Evolutionary conservation across 768 basidiomycete genomes (phyloP), one percentile per base, ranked within the genome.

Genomic region (Saitozyma sp.): DNA sequence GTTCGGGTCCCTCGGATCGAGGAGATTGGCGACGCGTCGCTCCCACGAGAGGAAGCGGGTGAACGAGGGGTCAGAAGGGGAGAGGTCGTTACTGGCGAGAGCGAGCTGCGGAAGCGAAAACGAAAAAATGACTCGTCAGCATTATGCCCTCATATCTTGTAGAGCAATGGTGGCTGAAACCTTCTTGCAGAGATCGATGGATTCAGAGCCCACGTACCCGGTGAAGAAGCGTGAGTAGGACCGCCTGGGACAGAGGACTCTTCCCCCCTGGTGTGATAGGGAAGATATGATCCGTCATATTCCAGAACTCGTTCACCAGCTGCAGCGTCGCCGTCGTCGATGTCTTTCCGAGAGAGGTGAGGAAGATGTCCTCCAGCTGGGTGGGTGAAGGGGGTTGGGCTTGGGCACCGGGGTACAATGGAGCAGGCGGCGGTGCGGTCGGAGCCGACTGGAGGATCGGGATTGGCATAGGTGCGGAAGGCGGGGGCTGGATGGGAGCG

Each of bases 181-280:
- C 14, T 20, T 19, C 6, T 10, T 20, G 50, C 7, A 17, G 5
- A 48, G 45, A 20, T 58, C 16, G 13, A 48, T 51, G 39, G n/a
- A 54, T 2, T 19, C 11, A 19, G 51, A 52, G 17, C 11, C 17
- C 11, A 52, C 16, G 17, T 29, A 78, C 72, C 50, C 75, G 61
- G 61, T 79, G 76, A 7, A 75, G 62, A 16, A 79, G 63, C 11
- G 77, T 77, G 49, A 79, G 59, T 14, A 79, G 45, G 8, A 77
- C 71, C 19, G 76, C 74, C 57, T 75, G 76, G 7, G 68, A 70
- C 17, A 79, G 49, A 2, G 66, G 70, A 39, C 13, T 17, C 13
- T 11, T 46, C 45, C 13, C n/a, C 2, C 13, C n/a, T 6, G 62
- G 60, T 49, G 50, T 69, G 17, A 13, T 29, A 2, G 77, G 77